These are phyloP conservation scores for Penicillium psychrofluorescens DNA, from an alignment of 495 filamentous ascomycete genomes.

Conservation along the genomic window DNA sequence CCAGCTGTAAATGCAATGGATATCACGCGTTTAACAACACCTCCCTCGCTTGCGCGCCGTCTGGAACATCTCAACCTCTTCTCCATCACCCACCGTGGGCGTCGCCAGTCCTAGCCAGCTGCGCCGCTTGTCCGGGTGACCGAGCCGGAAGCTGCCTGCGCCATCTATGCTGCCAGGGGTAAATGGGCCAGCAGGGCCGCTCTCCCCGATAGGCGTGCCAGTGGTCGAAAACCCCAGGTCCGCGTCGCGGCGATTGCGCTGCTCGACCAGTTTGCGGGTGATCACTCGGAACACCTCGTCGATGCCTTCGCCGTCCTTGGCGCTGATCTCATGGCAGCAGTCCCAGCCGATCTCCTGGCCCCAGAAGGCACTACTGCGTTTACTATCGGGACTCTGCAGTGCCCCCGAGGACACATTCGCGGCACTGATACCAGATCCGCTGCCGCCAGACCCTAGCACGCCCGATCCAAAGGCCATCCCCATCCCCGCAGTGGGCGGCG, in stretches of 20 bases:
- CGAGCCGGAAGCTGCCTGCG: constrained; percentile 40
- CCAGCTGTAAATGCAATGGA: background rate
- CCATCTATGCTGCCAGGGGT: constrained; percentile 18
- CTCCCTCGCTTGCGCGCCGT: constrained; percentile 20
- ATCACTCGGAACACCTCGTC: constrained; percentile 97
- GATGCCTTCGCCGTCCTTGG: constrained; percentile 90
- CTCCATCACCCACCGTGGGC: constrained; percentile 29
- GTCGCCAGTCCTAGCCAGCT: constrained; percentile 48
- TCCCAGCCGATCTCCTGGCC: constrained; percentile 91
- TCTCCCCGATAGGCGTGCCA: constrained; percentile 32
- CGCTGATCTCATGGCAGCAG: constrained; percentile 92
- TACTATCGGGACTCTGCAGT: constrained; percentile 60
- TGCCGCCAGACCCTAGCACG: constrained; percentile 5
- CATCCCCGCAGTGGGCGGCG: constrained; percentile 51
- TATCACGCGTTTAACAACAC: constrained; percentile 28
- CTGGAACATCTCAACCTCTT: constrained; percentile 18
- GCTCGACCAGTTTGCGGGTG: constrained; percentile 89
- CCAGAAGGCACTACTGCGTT: constrained; percentile 81
- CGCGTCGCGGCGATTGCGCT: constrained; percentile 59
- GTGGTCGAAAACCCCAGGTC: constrained; percentile 37
- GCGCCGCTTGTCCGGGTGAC: constrained; percentile 38
- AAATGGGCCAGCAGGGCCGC: constrained; percentile 5
- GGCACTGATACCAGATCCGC: constrained; percentile 11
- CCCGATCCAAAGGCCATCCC: constrained; percentile 8
- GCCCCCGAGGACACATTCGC: constrained; percentile 29